Evolutionary conservation across 2,329 filamentous ascomycete genomes (phyloP), one percentile per base, ranked within the genome.

Genomic region (Trematosphaeria pertusa): DNA sequence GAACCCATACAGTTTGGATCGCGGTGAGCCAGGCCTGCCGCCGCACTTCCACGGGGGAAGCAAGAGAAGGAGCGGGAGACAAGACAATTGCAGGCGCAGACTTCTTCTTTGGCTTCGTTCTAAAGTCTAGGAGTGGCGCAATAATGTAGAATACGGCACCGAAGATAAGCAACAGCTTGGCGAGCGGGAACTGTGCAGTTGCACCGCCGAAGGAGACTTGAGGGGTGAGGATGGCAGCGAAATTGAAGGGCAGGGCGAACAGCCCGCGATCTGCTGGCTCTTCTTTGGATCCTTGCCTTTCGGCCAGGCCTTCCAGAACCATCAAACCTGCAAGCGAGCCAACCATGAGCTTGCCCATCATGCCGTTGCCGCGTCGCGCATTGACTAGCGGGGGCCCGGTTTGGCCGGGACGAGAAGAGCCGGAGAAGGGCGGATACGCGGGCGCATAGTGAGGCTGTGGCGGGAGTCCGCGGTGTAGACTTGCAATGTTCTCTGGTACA

Each of bases 1-100:
- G 93, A 11, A 97, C 89, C 83, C 91, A 95, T 18, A 96, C 89
- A 3, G 88, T 93, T 73, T 96, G 92, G 48, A 96, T 87, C 6
- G 92, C 89, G 3, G 92, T 97, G 46, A 95, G 85, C 92, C 93
- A 97, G 22, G 92, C 92, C 69, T 91, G 89, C 50, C 88, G 86
- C 39, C 91, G 87, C 35, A 96, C 88, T 58, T 94, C 85, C 46
- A 95, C 91, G 0, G 92, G 87, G 0, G 91, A 92, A 3, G 89
- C 85, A 46, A 91, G 78, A 2, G 89, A 91, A 2, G 88, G 88
- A 5, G 84, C 86, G 14, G 74, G 71, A 8, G 73, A 64, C 17
- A 80, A 61, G 14, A 66, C 64, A 20, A 76, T 60, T 3, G 69
- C 60, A 11, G 65, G 75, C 50, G 50, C 77, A 64, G 51, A 65